phyloP scores from a whole-genome alignment of 1,284 basidiomycete species.

The Ustilago loliicola region DNA sequence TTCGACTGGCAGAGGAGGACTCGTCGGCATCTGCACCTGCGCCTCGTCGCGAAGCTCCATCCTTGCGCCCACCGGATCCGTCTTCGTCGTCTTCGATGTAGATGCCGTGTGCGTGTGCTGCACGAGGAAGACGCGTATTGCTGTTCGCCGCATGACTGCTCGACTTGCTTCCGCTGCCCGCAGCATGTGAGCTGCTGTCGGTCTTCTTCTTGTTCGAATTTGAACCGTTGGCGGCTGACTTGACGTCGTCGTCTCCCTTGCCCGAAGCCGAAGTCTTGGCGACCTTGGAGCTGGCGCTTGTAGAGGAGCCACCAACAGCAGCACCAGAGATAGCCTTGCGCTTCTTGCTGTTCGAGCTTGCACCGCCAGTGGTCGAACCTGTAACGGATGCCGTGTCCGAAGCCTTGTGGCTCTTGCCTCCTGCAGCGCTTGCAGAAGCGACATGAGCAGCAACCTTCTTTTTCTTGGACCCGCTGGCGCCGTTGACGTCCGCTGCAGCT shows the following conservation, averaged over 20 bases:
- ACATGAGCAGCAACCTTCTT: slow-evolving; percentile 42
- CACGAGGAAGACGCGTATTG: slow-evolving; percentile 49
- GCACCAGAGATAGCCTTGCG: slow-evolving; percentile 43
- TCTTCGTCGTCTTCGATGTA: slow-evolving; percentile 55
- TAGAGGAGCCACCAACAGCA: slow-evolving; percentile 11
- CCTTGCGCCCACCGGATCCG: slow-evolving; percentile 32
- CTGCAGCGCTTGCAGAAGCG: slow-evolving; percentile 24
- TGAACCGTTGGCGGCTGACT: slow-evolving; percentile 41
- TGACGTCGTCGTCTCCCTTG: slow-evolving; percentile 52
- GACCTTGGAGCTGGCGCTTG: slow-evolving; percentile 30
- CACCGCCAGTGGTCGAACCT: slow-evolving; percentile 20
- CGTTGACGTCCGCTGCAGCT: slow-evolving; percentile 22
- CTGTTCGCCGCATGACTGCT: slow-evolving; percentile 19
- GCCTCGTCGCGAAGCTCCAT: slow-evolving; percentile 19
- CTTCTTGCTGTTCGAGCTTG: slow-evolving; percentile 48
- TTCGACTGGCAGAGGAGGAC: slow-evolving; percentile 20
- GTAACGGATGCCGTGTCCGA: slow-evolving; percentile 28
- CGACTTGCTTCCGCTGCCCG: slow-evolving; percentile 21
- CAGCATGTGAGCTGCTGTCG: slow-evolving; percentile 21
- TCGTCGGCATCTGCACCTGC: slow-evolving; percentile 28
- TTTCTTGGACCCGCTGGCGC: slow-evolving; percentile 36
- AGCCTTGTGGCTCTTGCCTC: slow-evolving; percentile 42
- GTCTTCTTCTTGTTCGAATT: slow-evolving; percentile 45
- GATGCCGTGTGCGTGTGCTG: slow-evolving; percentile 44
- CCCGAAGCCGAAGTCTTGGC: slow-evolving; percentile 34